Conservation (phyloP, 495 filamentous ascomycete genomes). For the Lasiosphaeria miniovina region DNA sequence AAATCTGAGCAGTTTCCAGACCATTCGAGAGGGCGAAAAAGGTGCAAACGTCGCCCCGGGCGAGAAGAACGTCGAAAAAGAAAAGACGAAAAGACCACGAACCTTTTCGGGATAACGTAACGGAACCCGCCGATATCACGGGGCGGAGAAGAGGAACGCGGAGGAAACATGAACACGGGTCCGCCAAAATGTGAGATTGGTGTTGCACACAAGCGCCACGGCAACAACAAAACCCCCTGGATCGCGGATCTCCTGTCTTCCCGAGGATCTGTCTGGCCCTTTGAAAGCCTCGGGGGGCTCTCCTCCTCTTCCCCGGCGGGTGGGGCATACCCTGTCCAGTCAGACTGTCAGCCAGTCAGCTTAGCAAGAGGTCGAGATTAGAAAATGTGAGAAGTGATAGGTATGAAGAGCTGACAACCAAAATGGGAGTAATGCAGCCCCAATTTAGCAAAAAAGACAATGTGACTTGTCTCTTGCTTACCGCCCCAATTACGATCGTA, state of each 20-base stretch:
- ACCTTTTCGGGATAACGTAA: not conserved
- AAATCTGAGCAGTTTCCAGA: too few relatives aligned
- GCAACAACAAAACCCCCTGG: not conserved
- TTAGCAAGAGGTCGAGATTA: not conserved
- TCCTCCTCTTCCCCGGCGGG: not conserved
- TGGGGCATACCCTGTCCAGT: not conserved
- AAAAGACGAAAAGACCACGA: not conserved
- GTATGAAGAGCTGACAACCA: not conserved
- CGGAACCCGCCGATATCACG: not conserved
- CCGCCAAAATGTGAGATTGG: not conserved
- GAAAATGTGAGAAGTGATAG: not conserved
- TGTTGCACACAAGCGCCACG: not conserved
- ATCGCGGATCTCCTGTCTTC: conserved; percentile 1
- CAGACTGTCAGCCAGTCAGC: too few relatives aligned
- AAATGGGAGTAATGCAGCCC: not conserved
- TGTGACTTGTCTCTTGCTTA: too few relatives aligned
- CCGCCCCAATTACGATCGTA: too few relatives aligned
- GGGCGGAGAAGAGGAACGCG: not conserved
- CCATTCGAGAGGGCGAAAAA: too few relatives aligned
- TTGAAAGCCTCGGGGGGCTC: not conserved
- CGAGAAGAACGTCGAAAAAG: not conserved
- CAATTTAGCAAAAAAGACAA: not conserved
- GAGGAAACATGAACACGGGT: not conserved
- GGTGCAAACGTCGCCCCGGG: not conserved
- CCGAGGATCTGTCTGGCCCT: conserved; percentile 4